Conservation (phyloP, 306 rosid species). For the Abrus pulchellus region DNA sequence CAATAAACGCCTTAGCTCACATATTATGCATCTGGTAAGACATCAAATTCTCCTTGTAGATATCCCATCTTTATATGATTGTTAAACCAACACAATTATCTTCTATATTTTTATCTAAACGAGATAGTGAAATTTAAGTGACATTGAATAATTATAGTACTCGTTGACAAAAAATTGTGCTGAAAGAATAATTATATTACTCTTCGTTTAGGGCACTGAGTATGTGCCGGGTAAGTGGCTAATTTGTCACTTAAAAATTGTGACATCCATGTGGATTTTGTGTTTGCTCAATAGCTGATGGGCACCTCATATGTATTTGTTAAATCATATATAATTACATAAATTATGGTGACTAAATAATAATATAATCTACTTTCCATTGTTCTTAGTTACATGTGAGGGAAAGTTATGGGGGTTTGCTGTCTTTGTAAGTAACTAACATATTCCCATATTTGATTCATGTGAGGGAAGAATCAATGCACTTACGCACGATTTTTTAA, state of each 20-base stretch:
- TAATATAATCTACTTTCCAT: slow-evolving; percentile 8
- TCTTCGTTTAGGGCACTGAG: neutral
- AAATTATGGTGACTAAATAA: neutral
- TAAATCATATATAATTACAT: neutral
- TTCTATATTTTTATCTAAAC: too few relatives aligned
- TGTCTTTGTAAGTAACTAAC: slow-evolving; percentile 47
- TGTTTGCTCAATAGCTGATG: slow-evolving; percentile 16
- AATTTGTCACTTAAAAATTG: slow-evolving; percentile 27
- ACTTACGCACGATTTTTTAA: slow-evolving; percentile 39
- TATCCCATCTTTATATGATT: too few relatives aligned
- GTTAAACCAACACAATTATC: too few relatives aligned
- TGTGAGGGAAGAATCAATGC: slow-evolving; percentile 68
- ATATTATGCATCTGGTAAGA: too few relatives aligned
- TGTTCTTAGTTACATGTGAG: slow-evolving; percentile 55
- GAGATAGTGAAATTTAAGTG: slow-evolving; percentile 5
- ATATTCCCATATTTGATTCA: slow-evolving; percentile 51
- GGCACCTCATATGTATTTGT: slow-evolving; percentile 4
- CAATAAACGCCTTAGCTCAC: too few relatives aligned
- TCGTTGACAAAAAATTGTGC: neutral
- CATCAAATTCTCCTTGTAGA: too few relatives aligned
- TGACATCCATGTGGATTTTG: slow-evolving; percentile 22
- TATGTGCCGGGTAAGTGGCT: slow-evolving; percentile 14
- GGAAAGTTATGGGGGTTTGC: slow-evolving; percentile 46
- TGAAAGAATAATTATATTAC: neutral
- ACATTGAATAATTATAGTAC: slow-evolving; percentile 10